phyloP scores from a whole-genome alignment of 2,329 filamentous ascomycete species.

The Fusarium gaditjirri region DNA sequence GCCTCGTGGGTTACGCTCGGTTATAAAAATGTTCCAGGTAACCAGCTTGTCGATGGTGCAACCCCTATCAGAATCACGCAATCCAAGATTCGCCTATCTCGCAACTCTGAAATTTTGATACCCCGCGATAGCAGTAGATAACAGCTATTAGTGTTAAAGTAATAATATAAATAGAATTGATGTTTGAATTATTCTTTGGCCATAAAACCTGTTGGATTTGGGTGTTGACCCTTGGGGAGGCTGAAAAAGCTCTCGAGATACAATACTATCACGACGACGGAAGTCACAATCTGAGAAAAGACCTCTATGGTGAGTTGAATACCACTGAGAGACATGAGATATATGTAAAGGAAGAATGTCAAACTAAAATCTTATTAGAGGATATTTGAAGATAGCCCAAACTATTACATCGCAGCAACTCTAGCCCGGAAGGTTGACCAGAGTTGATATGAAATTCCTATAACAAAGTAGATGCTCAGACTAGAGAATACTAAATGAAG shows the following conservation, averaged over 20 bases:
- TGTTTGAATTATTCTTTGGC: background rate
- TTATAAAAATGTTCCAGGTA: conserved; percentile 1
- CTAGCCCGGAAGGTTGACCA: accelerated
- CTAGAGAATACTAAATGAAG: accelerated
- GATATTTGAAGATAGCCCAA: background rate
- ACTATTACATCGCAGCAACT: background rate
- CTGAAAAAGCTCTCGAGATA: accelerated
- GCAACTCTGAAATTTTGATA: background rate
- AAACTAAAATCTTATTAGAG: accelerated
- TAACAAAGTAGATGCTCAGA: background rate
- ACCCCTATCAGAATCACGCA: conserved; percentile 40
- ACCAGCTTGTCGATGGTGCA: conserved; percentile 37
- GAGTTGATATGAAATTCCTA: background rate
- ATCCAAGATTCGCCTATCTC: conserved; percentile 15
- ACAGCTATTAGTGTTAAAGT: accelerated
- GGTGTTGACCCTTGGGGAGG: too few species aligned
- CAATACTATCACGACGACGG: accelerated
- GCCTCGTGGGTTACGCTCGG: background rate
- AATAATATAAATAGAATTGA: accelerated
- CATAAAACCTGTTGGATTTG: accelerated
- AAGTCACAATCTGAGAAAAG: accelerated
- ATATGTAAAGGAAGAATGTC: accelerated
- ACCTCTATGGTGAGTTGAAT: accelerated
- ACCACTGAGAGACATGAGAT: accelerated
- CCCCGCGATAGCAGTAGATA: background rate